Base-by-base conservation (phyloP, 495 filamentous ascomycete species). In the Aspergillus olivimuriae region DNA sequence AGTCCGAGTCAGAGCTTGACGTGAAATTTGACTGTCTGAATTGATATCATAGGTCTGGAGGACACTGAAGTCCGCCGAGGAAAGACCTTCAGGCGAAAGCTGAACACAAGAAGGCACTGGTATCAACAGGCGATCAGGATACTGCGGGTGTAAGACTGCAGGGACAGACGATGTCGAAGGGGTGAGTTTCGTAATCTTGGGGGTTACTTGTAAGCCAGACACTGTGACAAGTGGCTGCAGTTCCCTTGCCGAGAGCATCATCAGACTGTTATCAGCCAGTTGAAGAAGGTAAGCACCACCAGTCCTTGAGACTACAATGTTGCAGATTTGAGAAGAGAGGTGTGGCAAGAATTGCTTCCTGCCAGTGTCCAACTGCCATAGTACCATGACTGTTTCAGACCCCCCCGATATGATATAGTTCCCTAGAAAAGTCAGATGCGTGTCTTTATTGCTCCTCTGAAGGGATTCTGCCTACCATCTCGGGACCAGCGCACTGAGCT, bases 361-460 rank as follows among this genome's bases (percentile, higher is more conserved):
- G 22, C 80, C 80, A 2, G 91, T 95, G 46, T 92, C 87, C 15
- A 97, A 64, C 60, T 99, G 92, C 89, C 90, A 99, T n/a, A 95
- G 64, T 12, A 96, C 86, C 37, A 99, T 67, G 4, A 92, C 89
- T 1, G 87, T 88, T 62, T 97, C 92, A 10, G 78, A 75, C 8
- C 92, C 94, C 45, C 92, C 92, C 31, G 92, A 97, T 23, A 98
- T 82, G 23, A 97, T 61, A 57, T 98, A 98, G 53, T 95, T 91
- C n/a, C 90, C 89, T 95, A 41, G 16, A 40, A 33, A 16, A n/a
- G n/a, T n/a, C n/a, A n/a, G n/a, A n/a, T n/a, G n/a, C 19, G 17
- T 26, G 1, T 8, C 24, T 14, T 32, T 30, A 30, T 41, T 15
- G 3, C 32, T 44, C 12, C 42, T 31, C 18, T 7, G 21, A 22